Conservation (phyloP, 1,284 basidiomycete species). For the Pyrrhoderma noxium region DNA sequence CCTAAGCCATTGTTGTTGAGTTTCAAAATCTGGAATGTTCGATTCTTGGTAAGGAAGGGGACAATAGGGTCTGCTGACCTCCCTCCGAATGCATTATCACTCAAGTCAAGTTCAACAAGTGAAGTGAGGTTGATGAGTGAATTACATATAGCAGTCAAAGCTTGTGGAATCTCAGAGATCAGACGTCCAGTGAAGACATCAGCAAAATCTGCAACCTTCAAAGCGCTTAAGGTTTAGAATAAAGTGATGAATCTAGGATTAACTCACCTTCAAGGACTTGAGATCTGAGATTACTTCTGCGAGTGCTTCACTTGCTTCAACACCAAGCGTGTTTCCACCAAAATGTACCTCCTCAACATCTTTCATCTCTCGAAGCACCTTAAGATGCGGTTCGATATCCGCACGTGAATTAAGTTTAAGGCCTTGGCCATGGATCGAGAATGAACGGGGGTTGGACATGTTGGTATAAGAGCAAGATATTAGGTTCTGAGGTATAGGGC, state of each 20-base stretch:
- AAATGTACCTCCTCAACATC: constrained; percentile 85
- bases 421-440: constrained; percentile 65
- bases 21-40: constrained; percentile 74
- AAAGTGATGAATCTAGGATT: neutral
- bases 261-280: constrained; percentile 60
- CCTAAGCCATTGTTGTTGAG: constrained; percentile 98
- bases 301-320: constrained; percentile 84
- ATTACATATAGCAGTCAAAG: constrained; percentile 84
- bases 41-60: constrained; percentile 78
- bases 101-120: constrained; percentile 85
- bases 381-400: constrained; percentile 77
- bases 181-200: constrained; percentile 98
- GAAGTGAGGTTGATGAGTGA: constrained; percentile 75
- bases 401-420: constrained; percentile 78
- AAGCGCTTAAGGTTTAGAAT: neutral
- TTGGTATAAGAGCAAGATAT: neutral
- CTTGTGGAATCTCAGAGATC: constrained; percentile 91
- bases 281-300: constrained; percentile 75
- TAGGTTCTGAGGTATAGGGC: neutral
- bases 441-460: constrained; percentile 21
- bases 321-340: constrained; percentile 94
- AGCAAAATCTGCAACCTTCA: constrained; percentile 87
- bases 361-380: constrained; percentile 49
- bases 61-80: constrained; percentile 94
- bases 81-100: constrained; percentile 96